Conservation (phyloP, 139 green algal genomes). For the Chlorella sp. region DNA sequence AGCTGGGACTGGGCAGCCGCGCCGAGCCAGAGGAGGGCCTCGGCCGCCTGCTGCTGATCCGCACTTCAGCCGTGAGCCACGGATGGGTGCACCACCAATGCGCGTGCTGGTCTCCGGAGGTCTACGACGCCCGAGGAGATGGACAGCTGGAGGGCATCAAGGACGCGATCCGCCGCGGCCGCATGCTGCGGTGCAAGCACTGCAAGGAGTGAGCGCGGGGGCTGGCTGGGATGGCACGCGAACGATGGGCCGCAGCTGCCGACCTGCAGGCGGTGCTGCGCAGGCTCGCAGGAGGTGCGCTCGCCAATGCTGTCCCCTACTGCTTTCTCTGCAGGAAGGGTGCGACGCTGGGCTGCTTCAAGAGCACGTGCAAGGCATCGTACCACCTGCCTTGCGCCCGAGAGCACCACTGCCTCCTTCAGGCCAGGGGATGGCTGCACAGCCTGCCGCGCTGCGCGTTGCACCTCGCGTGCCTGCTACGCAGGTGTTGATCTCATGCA, state of each 20-base stretch:
- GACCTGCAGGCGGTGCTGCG: neutral
- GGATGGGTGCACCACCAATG: slow-evolving; percentile 74
- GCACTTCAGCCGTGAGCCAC: slow-evolving; percentile 30
- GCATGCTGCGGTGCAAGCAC: slow-evolving; percentile 59
- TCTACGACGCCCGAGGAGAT: slow-evolving; percentile 45
- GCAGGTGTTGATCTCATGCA: neutral
- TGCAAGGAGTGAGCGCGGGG: slow-evolving; percentile 30
- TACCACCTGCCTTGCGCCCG: slow-evolving; percentile 80
- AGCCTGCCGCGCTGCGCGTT: too few species aligned
- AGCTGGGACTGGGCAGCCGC: neutral
- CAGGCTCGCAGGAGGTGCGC: slow-evolving; percentile 5
- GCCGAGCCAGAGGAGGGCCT: neutral
- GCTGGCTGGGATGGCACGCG: neutral
- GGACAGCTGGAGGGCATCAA: slow-evolving; percentile 43
- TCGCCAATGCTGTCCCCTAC: neutral
- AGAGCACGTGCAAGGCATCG: slow-evolving; percentile 56
- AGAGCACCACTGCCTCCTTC: slow-evolving; percentile 32
- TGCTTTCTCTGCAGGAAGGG: slow-evolving; percentile 52
- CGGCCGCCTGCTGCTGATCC: slow-evolving; percentile 32
- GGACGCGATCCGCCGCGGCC: slow-evolving; percentile 61
- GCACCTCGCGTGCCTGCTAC: too few species aligned
- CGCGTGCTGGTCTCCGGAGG: slow-evolving; percentile 68
- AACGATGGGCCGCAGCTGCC: neutral
- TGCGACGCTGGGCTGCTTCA: slow-evolving; percentile 77
- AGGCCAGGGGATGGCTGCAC: too few species aligned